phyloP scores from a whole-genome alignment of 495 filamentous ascomycete genomes.

The Penicillium bialowiezense region DNA sequence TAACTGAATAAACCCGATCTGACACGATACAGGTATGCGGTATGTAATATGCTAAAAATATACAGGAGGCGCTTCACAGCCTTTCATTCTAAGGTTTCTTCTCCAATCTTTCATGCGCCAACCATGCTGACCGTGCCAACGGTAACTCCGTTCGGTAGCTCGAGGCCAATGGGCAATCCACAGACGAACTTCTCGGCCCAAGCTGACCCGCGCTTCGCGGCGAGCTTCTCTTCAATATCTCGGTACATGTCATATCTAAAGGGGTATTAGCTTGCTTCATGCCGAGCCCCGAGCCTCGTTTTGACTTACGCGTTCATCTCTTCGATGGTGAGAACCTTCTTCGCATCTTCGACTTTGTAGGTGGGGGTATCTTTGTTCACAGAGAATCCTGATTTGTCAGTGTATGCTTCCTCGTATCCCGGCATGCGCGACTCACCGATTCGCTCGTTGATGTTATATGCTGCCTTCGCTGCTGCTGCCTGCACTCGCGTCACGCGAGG shows the following conservation, averaged over 20 bases:
- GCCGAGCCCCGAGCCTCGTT: neutral
- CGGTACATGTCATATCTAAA: conserved; percentile 48
- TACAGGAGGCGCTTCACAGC: too few species aligned
- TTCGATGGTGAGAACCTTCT: conserved; percentile 49
- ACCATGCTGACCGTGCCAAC: conserved; percentile 21
- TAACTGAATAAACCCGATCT: too few species aligned
- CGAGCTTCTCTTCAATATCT: conserved; percentile 42
- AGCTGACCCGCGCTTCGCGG: conserved; percentile 15
- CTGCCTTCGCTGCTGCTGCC: conserved; percentile 42
- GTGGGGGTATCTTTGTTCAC: conserved; percentile 38
- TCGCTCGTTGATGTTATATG: conserved; percentile 49
- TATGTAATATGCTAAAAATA: neutral
- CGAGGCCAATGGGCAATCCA: conserved; percentile 38
- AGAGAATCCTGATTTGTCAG: conserved; percentile 51
- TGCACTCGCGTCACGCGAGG: conserved; percentile 45
- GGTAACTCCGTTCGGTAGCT: conserved; percentile 31
- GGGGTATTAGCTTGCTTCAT: conserved; percentile 6
- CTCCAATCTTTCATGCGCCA: neutral
- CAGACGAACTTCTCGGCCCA: conserved; percentile 28
- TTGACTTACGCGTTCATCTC: conserved; percentile 49
- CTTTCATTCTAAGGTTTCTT: neutral
- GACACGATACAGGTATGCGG: too few species aligned
- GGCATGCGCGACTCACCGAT: conserved; percentile 45
- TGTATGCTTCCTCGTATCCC: too few species aligned
- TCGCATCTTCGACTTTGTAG: conserved; percentile 47